phyloP scores from a whole-genome alignment of 202 grass and related monocot species.

The Digitaria exilis region DNA sequence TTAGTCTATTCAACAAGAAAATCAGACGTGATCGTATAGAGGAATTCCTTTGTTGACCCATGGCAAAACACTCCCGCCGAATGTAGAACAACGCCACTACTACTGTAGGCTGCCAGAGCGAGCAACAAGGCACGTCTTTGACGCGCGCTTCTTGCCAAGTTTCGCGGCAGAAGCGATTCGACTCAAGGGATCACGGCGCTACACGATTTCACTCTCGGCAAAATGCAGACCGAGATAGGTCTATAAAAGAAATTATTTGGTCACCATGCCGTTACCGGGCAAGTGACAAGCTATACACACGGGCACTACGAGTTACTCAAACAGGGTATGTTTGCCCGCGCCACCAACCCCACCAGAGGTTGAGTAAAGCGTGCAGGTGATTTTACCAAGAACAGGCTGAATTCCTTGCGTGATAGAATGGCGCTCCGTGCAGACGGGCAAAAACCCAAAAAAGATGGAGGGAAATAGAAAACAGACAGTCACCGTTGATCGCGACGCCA shows the following conservation, averaged over 20 bases:
- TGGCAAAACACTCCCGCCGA: conserved; percentile 1
- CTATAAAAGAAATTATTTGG: not conserved
- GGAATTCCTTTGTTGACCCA: conserved; percentile 24
- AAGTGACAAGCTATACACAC: not conserved
- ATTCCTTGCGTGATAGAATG: conserved; percentile 29
- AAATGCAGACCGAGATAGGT: not conserved
- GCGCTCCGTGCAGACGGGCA: not conserved
- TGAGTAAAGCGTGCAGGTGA: conserved; percentile 17
- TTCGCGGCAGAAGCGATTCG: conserved; percentile 20
- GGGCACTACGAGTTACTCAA: conserved; percentile 17
- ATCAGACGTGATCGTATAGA: not conserved
- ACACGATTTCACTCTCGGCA: not conserved
- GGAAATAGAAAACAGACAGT: not conserved
- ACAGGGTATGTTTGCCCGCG: not conserved
- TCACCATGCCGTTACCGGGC: not conserved
- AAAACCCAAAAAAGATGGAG: not conserved
- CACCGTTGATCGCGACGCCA: conserved; percentile 46
- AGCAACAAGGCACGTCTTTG: conserved; percentile 20
- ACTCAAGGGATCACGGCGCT: not conserved
- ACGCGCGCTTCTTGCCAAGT: conserved; percentile 30
- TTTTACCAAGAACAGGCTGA: conserved; percentile 13
- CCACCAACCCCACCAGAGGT: not conserved
- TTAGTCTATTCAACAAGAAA: conserved; percentile 3
- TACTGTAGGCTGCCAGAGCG: not conserved
- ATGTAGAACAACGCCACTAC: conserved; percentile 13